Evolutionary conservation across 2,329 filamentous ascomycete species (phyloP).

Genomic region (Elsinoe fawcettii): DNA sequence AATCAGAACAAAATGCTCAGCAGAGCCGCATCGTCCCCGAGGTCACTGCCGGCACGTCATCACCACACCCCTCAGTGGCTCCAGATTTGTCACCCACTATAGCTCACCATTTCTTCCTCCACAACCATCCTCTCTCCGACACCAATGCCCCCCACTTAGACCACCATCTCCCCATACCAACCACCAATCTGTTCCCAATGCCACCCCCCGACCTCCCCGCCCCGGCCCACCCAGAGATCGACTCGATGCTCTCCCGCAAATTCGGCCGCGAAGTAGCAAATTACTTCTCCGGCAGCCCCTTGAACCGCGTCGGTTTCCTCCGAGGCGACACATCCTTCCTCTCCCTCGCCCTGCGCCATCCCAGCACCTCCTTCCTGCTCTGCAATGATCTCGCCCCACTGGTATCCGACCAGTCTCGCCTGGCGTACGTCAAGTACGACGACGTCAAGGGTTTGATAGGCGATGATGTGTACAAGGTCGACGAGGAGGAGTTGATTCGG

Average conservation of each 20-base stretch:
- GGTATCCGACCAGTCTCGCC: constrained; percentile 46
- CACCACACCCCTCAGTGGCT: not conserved
- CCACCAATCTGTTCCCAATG: constrained; percentile 9
- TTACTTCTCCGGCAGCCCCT: constrained; percentile 69
- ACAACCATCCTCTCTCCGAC: not conserved
- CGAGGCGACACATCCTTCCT: constrained; percentile 65
- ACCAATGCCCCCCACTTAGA: not conserved
- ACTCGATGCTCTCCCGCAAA: constrained; percentile 65
- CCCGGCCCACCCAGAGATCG: constrained; percentile 51
- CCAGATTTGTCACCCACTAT: not conserved
- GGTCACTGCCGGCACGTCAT: not conserved
- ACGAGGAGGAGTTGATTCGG: constrained; percentile 65
- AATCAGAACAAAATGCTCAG: not conserved
- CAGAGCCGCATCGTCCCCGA: not conserved
- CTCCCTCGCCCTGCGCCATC: constrained; percentile 56
- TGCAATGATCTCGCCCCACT: constrained; percentile 74
- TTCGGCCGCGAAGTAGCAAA: constrained; percentile 76
- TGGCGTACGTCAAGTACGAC: constrained; percentile 61
- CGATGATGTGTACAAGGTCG: constrained; percentile 58
- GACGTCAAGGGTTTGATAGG: constrained; percentile 67
- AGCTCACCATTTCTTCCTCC: not conserved
- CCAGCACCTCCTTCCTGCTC: constrained; percentile 63
- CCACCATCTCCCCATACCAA: not conserved
- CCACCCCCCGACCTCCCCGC: constrained; percentile 46
- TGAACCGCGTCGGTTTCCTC: constrained; percentile 75